Conservation (phyloP, 345 rosid species). For the Citrus inodora region DNA sequence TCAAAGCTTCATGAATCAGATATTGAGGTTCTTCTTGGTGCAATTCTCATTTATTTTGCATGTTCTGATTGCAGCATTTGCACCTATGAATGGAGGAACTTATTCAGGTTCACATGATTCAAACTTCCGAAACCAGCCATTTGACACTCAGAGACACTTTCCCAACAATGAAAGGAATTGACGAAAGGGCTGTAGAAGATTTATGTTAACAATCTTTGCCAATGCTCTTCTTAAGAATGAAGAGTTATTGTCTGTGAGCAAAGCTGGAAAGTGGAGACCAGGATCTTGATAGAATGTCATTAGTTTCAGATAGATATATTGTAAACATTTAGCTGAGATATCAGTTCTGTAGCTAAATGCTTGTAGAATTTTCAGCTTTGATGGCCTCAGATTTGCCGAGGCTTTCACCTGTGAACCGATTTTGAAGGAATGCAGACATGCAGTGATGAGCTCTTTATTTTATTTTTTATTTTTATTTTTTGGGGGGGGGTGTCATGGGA, state of each 20-base stretch:
- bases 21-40: background rate
- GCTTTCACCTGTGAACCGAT: background rate
- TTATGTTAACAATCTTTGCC: background rate
- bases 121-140: slow-evolving; percentile 42
- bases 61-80: slow-evolving; percentile 62
- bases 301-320: background rate
- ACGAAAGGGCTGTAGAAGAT: background rate
- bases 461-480: too few species aligned
- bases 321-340: background rate
- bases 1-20: background rate
- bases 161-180: slow-evolving; percentile 18
- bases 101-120: slow-evolving; percentile 21
- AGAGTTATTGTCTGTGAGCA: background rate
- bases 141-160: slow-evolving; percentile 51
- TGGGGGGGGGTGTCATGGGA: background rate
- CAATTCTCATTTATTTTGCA: slow-evolving; percentile 9
- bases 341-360: background rate
- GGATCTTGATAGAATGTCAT: background rate
- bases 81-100: slow-evolving; percentile 58
- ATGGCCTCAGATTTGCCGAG: background rate
- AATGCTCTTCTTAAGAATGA: background rate
- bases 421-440: background rate
- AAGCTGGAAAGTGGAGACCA: background rate
- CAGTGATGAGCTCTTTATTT: background rate
- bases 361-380: background rate